phyloP scores from a whole-genome alignment of 306 rosid genomes.

The Cercis canadensis region DNA sequence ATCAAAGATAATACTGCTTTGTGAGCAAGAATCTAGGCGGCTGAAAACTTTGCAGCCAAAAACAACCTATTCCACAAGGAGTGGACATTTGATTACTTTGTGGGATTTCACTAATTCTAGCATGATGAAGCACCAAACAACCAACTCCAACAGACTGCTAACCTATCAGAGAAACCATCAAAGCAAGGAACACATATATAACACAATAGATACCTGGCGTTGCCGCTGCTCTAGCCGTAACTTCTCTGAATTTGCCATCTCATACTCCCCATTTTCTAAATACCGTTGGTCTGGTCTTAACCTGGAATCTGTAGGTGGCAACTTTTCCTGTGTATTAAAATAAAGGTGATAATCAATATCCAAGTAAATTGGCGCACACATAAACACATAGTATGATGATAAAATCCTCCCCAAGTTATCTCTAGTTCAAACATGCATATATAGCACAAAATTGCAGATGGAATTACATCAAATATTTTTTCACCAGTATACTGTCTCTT shows the following conservation, averaged over 20 bases:
- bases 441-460: conserved; percentile 13
- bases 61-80: conserved; percentile 9
- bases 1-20: not conserved
- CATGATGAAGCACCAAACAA: conserved; percentile 15
- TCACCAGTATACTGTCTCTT: conserved; percentile 2
- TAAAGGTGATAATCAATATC: conserved; percentile 28
- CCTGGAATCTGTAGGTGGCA: conserved; percentile 99
- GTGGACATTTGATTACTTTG: not conserved
- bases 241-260: conserved; percentile 96
- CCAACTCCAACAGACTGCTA: not conserved
- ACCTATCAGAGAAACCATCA: conserved; percentile 15
- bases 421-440: conserved; percentile 4
- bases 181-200: conserved; percentile 15
- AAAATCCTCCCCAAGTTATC: no score
- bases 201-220: conserved; percentile 73
- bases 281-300: conserved; percentile 96
- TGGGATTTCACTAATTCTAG: not conserved
- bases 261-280: conserved; percentile 96
- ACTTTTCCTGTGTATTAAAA: conserved; percentile 63
- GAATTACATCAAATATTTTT: conserved; percentile 8
- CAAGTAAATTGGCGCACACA: conserved; percentile 14
- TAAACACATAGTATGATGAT: conserved; percentile 5
- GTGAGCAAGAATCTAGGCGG: not conserved
- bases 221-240: conserved; percentile 94
- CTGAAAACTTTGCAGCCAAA: not conserved